Evolutionary conservation across 2,329 filamentous ascomycete genomes (phyloP).

Genomic region (Hypoxylon sp.): DNA sequence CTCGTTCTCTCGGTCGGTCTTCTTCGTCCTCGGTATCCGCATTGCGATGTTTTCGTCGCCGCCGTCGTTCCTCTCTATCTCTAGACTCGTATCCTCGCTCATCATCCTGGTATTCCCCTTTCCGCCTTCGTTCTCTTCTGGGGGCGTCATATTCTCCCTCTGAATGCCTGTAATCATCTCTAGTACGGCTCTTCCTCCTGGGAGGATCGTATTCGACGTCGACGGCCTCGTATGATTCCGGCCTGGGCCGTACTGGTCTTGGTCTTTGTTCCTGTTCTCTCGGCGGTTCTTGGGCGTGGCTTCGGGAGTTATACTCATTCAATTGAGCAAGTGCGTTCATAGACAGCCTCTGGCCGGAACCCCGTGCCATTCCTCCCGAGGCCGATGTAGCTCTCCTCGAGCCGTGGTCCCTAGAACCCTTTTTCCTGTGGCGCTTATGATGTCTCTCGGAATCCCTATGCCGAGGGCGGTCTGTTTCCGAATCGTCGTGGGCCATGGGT

Average conservation of each 20-base stretch:
- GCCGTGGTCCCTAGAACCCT: conserved; percentile 51
- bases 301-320: conserved; percentile 68
- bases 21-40: conserved; percentile 42
- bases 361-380: conserved; percentile 52
- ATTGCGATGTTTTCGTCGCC: conserved; percentile 26
- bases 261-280: conserved; percentile 59
- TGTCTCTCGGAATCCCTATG: conserved; percentile 47
- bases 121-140: conserved; percentile 35
- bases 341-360: conserved; percentile 54
- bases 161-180: conserved; percentile 41
- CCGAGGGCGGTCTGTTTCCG: conserved; percentile 43
- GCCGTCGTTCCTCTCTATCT: conserved; percentile 41
- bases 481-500: conserved; percentile 52
- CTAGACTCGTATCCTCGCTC: conserved; percentile 40
- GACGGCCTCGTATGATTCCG: conserved; percentile 38
- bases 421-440: conserved; percentile 54
- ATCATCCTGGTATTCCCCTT: conserved; percentile 29
- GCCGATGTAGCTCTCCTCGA: conserved; percentile 51
- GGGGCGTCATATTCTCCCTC: conserved; percentile 45
- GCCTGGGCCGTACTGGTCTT: conserved; percentile 52
- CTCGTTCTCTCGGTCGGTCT: conserved; percentile 33
- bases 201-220: conserved; percentile 42
- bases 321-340: conserved; percentile 74
- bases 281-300: conserved; percentile 54
- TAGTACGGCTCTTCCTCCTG: conserved; percentile 40